phyloP scores from a whole-genome alignment of 2,329 filamentous ascomycete genomes.

The Xylariaceae sp. region DNA sequence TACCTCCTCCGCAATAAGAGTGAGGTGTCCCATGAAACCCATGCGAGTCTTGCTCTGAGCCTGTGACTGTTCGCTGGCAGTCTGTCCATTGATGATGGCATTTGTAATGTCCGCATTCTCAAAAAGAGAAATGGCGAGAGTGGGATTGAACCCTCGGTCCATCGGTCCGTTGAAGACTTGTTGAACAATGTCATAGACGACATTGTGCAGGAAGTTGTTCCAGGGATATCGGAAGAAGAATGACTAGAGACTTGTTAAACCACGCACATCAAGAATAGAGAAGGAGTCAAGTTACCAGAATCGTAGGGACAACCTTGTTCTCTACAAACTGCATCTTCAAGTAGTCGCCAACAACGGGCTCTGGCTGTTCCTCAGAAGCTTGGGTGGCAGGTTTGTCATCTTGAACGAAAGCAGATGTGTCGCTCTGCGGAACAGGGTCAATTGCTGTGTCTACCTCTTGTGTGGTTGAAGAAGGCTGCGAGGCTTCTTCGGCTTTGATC shows the following conservation, averaged over 20 bases:
- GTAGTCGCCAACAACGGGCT: conserved; percentile 87
- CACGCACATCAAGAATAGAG: background rate
- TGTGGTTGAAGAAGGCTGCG: background rate
- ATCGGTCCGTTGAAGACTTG: conserved; percentile 99
- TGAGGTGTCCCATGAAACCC: conserved; percentile 96
- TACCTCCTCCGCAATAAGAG: conserved; percentile 94
- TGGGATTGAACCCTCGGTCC: conserved; percentile 91
- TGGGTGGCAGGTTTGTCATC: conserved; percentile 8
- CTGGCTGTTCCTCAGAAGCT: conserved; percentile 24
- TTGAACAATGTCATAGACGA: conserved; percentile 97
- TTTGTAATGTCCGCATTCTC: conserved; percentile 86
- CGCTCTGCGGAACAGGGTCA: background rate
- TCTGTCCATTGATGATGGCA: conserved; percentile 88
- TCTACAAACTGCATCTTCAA: conserved; percentile 97
- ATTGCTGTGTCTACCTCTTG: background rate
- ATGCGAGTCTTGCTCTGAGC: conserved; percentile 81
- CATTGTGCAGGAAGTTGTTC: conserved; percentile 99
- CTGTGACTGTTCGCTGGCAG: conserved; percentile 82
- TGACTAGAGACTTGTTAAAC: conserved; percentile 52
- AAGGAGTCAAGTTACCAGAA: conserved; percentile 65
- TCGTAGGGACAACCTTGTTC: conserved; percentile 89
- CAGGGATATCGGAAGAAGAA: conserved; percentile 99
- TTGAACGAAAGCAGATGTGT: background rate
- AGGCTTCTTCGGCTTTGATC: background rate
- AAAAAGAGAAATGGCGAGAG: conserved; percentile 87